These are phyloP conservation scores for Albugo laibachii DNA, from an alignment of 352 stramenopile genomes.

Conservation along the genomic window DNA sequence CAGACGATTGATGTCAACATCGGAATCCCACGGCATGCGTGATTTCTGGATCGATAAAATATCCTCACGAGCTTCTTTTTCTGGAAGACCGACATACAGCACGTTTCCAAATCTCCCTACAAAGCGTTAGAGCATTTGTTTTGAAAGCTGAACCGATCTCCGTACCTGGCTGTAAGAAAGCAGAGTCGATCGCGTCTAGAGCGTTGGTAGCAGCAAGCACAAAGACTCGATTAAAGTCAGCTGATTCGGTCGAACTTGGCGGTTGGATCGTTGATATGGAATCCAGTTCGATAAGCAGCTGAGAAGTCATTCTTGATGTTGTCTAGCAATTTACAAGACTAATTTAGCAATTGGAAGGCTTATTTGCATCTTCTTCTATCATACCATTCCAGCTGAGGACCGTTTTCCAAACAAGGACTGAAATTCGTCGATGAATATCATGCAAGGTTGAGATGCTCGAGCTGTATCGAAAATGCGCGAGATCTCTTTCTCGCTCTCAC, in stretches of 20 bases:
- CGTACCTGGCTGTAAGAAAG: slow-evolving; percentile 60
- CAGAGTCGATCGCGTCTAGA: slow-evolving; percentile 51
- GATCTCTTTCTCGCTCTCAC: slow-evolving; percentile 70
- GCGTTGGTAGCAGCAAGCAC: slow-evolving; percentile 64
- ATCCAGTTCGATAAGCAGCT: slow-evolving; percentile 70
- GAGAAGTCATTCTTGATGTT: slow-evolving; percentile 69
- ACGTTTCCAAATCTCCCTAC: slow-evolving; percentile 70
- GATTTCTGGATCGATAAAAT: slow-evolving; percentile 42
- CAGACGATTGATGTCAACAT: slow-evolving; percentile 25
- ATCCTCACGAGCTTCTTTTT: slow-evolving; percentile 20
- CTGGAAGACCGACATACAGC: slow-evolving; percentile 47
- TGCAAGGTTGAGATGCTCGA: slow-evolving; percentile 49
- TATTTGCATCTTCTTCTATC: background rate
- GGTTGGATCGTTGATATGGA: slow-evolving; percentile 11
- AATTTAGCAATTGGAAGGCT: background rate
- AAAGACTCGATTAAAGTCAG: slow-evolving; percentile 28
- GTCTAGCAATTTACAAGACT: slow-evolving; percentile 13
- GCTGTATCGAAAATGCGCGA: slow-evolving; percentile 48
- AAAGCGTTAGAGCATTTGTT: background rate
- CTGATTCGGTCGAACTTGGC: background rate
- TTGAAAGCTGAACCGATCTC: background rate
- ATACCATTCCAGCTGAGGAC: slow-evolving; percentile 34
- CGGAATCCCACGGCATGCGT: slow-evolving; percentile 48
- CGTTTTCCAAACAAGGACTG: slow-evolving; percentile 69
- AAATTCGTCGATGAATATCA: slow-evolving; percentile 80